These are phyloP conservation scores for Lasiosphaeria hispida DNA, from an alignment of 495 filamentous ascomycete species.

Conservation along the genomic window DNA sequence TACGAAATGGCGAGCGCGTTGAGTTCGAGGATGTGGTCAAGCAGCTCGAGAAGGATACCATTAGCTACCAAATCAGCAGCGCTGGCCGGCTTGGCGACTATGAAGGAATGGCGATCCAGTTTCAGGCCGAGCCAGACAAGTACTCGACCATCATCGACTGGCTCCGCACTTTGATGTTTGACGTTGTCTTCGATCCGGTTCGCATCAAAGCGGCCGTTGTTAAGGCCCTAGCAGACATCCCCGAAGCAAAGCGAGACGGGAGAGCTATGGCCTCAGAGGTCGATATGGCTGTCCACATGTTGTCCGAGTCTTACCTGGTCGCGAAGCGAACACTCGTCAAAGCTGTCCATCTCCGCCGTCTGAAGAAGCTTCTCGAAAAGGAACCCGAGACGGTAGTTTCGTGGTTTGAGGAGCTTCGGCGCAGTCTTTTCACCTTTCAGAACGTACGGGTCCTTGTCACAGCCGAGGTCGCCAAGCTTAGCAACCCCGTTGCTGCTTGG, in stretches of 20 bases:
- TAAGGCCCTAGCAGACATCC: constrained; percentile 87
- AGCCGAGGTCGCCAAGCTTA: constrained; percentile 73
- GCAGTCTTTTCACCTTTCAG: constrained; percentile 68
- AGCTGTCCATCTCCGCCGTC: constrained; percentile 79
- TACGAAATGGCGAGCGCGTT: constrained; percentile 70
- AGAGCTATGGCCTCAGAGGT: constrained; percentile 74
- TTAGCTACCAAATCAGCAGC: constrained; percentile 70
- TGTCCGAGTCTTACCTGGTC: constrained; percentile 66
- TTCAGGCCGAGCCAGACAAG: constrained; percentile 85
- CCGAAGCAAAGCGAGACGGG: constrained; percentile 87
- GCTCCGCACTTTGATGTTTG: constrained; percentile 82
- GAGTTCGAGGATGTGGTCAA: constrained; percentile 91
- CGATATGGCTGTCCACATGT: constrained; percentile 74
- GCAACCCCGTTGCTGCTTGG: constrained; percentile 81
- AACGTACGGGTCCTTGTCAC: constrained; percentile 85
- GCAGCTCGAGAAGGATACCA: constrained; percentile 85
- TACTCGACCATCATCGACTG: constrained; percentile 80
- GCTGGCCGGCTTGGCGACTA: constrained; percentile 67
- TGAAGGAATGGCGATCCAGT: constrained; percentile 74
- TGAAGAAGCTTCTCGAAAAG: constrained; percentile 70
- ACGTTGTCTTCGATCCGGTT: constrained; percentile 77
- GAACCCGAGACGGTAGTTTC: constrained; percentile 68
- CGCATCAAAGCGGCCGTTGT: constrained; percentile 80
- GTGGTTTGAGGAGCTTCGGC: constrained; percentile 73
- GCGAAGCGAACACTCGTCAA: constrained; percentile 83